A percentile compares a stretch with the other conserved stretches of the same genome.
Conservation (phyloP, 768 basidiomycete species). For the Hericium rajendrae region DNA sequence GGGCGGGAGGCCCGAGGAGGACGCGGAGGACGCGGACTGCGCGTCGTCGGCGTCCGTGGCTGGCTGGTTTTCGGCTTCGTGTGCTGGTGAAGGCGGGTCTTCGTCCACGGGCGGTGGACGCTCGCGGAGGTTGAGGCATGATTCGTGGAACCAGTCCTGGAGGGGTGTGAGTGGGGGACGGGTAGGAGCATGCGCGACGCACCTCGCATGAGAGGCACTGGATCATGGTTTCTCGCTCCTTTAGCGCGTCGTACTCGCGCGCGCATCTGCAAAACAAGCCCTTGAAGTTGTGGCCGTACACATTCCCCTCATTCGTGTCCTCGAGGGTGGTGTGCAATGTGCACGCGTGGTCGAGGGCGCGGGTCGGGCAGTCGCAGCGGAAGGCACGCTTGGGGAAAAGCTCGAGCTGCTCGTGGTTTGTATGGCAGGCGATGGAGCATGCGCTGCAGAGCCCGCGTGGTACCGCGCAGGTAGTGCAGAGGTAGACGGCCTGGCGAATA, state of each 20-base stretch:
- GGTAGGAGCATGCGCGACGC: constrained; percentile 14
- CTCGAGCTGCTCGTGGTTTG: constrained; percentile 78
- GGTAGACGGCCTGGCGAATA: constrained; percentile 68
- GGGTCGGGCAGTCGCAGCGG: constrained; percentile 79
- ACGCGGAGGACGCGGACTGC: constrained; percentile 57
- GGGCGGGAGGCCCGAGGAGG: constrained; percentile 56
- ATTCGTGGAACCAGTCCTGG: constrained; percentile 92
- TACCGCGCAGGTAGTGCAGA: constrained; percentile 65
- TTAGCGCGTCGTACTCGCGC: constrained; percentile 58
- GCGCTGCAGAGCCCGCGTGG: constrained; percentile 70
- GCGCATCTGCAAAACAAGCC: constrained; percentile 70
- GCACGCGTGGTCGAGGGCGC: constrained; percentile 49
- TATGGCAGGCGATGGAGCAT: constrained; percentile 82
- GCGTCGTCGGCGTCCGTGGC: constrained; percentile 34
- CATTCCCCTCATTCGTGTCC: constrained; percentile 47
- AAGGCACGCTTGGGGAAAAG: constrained; percentile 80
- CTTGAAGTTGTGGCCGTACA: constrained; percentile 67
- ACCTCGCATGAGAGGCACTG: constrained; percentile 85
- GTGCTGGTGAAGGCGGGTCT: constrained; percentile 14
- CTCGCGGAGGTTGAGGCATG: constrained; percentile 72
- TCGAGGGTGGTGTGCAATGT: constrained; percentile 47
- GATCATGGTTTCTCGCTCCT: constrained; percentile 78
- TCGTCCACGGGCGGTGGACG: constrained; percentile 42
- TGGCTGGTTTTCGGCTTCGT: constrained; percentile 1
- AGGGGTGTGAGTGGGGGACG: constrained; percentile 2